Percentiles rank a stretch among this genome's conserved stretches.
Conservation (phyloP, 2,329 filamentous ascomycete species). For the Pseudodiploospora longispora region DNA sequence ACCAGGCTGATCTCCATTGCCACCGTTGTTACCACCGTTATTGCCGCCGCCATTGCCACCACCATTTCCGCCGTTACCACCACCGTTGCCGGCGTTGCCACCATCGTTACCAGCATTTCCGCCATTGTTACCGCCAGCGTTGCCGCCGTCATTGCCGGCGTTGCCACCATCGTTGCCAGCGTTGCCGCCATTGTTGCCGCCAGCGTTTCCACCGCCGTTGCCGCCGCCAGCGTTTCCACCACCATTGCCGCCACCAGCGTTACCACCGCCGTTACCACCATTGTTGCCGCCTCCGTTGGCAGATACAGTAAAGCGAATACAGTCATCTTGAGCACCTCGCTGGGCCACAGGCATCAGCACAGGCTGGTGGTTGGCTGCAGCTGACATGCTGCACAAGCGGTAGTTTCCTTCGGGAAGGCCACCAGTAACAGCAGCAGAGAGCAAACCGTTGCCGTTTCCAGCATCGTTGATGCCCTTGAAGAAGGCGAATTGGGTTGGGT, state of each 20-base stretch:
- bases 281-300: conserved; percentile 13
- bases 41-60: not conserved
- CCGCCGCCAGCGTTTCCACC: conserved; percentile 13
- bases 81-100: conserved; percentile 1
- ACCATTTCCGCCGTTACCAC: conserved; percentile 7
- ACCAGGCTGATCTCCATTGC: conserved; percentile 4
- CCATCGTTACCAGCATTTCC: conserved; percentile 8
- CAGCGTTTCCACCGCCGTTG: conserved; percentile 9
- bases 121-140: conserved; percentile 9
- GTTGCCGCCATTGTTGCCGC: conserved; percentile 9
- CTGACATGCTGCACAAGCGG: conserved; percentile 56
- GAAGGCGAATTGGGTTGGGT: conserved; percentile 48
- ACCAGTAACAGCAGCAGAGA: conserved; percentile 45
- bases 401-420: conserved; percentile 57
- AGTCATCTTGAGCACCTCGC: conserved; percentile 59
- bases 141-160: conserved; percentile 10
- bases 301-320: conserved; percentile 49
- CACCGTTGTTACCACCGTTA: conserved; percentile 2
- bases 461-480: conserved; percentile 61
- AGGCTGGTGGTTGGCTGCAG: conserved; percentile 58
- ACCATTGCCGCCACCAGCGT: conserved; percentile 9
- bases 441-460: conserved; percentile 46
- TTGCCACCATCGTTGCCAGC: conserved; percentile 9
- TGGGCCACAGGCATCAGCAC: conserved; percentile 60
- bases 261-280: conserved; percentile 14